Base-by-base conservation (phyloP, 768 basidiomycete genomes). In the Leccinum subgranulosum region DNA sequence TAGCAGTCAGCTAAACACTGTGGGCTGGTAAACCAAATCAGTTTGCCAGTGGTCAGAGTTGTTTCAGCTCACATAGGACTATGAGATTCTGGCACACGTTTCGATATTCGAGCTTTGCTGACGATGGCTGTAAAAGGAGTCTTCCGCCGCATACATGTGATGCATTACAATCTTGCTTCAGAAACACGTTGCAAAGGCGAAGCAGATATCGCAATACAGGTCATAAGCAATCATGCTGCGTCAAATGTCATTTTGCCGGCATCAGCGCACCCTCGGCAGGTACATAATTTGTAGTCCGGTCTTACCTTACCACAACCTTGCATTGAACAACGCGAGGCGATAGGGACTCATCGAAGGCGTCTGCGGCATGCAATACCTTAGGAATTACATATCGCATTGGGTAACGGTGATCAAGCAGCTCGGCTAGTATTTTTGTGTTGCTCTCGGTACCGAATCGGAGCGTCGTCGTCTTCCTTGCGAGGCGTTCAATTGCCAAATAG, bases 121-220 rank as follows among this genome's bases (percentile, higher is more conserved):
- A 43, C 3, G 11, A 12, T 10, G n/a, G 34, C 39, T 25, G 9
- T 25, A 19, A 15, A 33, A 10, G n/a, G 27, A 21, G 25, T 43
- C 8, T 11, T 15, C 27, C 51, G 27, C n/a, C 10, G 29, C 23
- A 4, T 11, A 23, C 23, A 23, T 29, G 7, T 12, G 12, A 28
- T 23, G 27, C 0, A 49, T 10, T 3, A 23, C 23, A 23, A n/a
- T n/a, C 25, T 5, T 47, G 21, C 39, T 29, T 34, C 49, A 28
- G 50, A 6, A 52, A 54, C 62, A 60, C 47, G 52, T 60, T 62
- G 53, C 15, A 36, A 50, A 45, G 33, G 45, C 15, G n/a, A 8
- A 56, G 21, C 23, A 41, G 36, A 11, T 19, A 12, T 10, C 27
- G 21, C 19, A 41, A 53, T 11, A 27, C 25, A 8, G 14, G 25